Conservation (phyloP, 192 early-diverging fungal genomes). For the Rhizophagus clarus region DNA sequence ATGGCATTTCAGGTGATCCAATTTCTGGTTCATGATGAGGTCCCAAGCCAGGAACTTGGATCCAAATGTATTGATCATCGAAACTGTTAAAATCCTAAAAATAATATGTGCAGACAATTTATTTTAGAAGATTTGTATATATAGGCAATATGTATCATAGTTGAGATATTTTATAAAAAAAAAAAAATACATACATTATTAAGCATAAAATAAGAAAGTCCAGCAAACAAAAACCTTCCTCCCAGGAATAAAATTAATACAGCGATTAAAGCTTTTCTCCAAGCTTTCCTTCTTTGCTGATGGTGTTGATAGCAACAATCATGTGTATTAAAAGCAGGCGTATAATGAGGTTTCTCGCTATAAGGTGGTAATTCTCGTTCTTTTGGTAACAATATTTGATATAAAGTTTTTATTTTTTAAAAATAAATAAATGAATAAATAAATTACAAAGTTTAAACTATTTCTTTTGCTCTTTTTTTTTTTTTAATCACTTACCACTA, state of each 20-base stretch:
- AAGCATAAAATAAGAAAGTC: background rate
- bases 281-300: background rate
- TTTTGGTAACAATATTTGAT: background rate
- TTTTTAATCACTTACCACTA: background rate
- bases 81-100: background rate
- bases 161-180: background rate
- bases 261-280: slow-evolving; percentile 2
- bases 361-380: slow-evolving; percentile 1
- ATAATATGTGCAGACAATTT: background rate
- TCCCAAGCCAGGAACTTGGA: background rate
- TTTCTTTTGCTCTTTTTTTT: no score
- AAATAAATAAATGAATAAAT: background rate
- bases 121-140: background rate
- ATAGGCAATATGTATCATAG: background rate
- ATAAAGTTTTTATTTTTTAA: background rate
- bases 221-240: background rate
- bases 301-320: background rate
- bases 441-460: background rate
- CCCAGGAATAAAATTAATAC: background rate
- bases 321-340: background rate
- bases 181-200: background rate
- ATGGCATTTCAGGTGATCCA: background rate
- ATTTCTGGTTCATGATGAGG: background rate
- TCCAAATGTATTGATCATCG: background rate
- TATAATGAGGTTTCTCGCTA: background rate